Evolutionary conservation across 2,329 filamentous ascomycete species (phyloP).

Genomic region (Colletotrichum scovillei): DNA sequence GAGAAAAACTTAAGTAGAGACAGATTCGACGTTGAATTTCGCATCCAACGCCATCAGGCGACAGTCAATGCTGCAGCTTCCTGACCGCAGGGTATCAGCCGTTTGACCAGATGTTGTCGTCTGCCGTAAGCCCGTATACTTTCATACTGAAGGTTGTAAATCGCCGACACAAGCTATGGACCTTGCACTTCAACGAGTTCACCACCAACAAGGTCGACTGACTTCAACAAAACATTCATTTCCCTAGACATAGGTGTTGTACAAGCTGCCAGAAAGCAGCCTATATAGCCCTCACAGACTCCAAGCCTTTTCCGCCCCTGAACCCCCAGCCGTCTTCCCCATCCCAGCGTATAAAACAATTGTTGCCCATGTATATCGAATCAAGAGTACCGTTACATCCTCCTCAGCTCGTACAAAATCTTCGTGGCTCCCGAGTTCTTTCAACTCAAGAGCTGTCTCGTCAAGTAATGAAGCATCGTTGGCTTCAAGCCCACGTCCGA

Average conservation of each 20-base stretch:
- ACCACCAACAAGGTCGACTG: neutral
- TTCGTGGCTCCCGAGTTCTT: neutral
- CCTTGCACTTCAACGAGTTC: neutral
- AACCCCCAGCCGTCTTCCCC: neutral
- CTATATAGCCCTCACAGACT: neutral
- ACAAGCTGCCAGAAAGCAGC: conserved; percentile 8
- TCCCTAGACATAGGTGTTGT: neutral
- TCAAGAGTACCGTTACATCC: neutral
- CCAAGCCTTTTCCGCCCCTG: neutral
- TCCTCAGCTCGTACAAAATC: neutral
- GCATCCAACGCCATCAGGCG: too few relatives aligned
- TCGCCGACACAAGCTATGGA: neutral
- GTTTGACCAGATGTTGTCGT: too few relatives aligned
- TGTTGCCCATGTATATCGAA: conserved; percentile 8
- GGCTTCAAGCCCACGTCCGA: neutral
- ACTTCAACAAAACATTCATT: neutral
- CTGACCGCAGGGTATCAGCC: too few relatives aligned
- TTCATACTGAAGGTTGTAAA: neutral
- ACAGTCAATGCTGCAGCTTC: too few relatives aligned
- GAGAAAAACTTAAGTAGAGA: too few relatives aligned
- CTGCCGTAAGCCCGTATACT: neutral
- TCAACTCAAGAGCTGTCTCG: neutral
- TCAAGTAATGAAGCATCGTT: neutral
- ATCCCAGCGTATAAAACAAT: neutral
- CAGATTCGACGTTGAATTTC: too few relatives aligned